phyloP scores from a whole-genome alignment of 768 basidiomycete species.

The Termitomyces titanicus region DNA sequence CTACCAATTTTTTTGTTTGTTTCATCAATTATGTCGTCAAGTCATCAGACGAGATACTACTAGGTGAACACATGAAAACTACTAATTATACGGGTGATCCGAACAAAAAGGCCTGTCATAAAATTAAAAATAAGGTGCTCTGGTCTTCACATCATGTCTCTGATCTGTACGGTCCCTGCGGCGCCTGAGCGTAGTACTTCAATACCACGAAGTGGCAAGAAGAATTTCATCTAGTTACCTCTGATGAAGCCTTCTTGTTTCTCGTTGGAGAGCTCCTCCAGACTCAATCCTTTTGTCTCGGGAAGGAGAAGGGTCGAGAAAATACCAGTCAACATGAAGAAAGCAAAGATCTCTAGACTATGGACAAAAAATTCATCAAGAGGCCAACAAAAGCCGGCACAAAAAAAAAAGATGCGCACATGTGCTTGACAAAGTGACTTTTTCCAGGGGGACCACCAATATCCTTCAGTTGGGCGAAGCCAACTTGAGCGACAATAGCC shows the following conservation, averaged over 20 bases:
- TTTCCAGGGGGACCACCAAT: constrained; percentile 69
- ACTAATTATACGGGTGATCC: no score
- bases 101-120: no score
- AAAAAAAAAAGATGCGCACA: constrained; percentile 39
- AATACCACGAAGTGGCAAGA: no score
- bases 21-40: no score
- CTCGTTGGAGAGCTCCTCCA: constrained; percentile 76
- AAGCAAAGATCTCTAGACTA: constrained; percentile 74
- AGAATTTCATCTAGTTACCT: constrained; percentile 17
- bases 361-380: constrained; percentile 2
- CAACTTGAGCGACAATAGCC: constrained; percentile 77
- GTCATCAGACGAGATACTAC: no score
- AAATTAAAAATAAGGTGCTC: no score
- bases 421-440: constrained; percentile 58
- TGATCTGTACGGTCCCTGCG: no score
- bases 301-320: constrained; percentile 77
- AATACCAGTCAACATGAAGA: constrained; percentile 84
- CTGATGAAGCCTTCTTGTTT: constrained; percentile 57
- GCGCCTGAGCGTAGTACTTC: no score
- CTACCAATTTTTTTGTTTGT: no score
- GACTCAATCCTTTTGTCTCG: constrained; percentile 64
- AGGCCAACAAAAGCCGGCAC: neutral
- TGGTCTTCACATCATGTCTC: no score
- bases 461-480: constrained; percentile 64
- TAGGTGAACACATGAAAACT: no score